Evolutionary conservation across 1,284 basidiomycete genomes (phyloP), one percentile per base, ranked within the genome.

Genomic region (Apiotrichum brassicae): DNA sequence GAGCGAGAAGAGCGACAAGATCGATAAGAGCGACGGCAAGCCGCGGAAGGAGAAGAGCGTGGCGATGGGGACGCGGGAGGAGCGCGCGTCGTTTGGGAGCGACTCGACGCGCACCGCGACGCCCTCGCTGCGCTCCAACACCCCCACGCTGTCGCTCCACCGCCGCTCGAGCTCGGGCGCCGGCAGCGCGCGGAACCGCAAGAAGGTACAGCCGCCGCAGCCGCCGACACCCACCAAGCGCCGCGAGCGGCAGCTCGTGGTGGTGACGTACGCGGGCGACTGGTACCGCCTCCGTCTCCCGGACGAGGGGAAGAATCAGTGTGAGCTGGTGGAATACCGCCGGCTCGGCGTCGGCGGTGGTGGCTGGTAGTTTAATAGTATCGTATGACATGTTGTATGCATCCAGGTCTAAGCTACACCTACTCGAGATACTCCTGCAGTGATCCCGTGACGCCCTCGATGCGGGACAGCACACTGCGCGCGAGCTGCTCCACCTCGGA

Each of bases 261-360:
- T 86, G 4, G 73, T 94, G 54, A 94, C 89, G 0, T 91, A 84
- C 65, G 82, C 84, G 2, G 90, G 90, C 12, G 87, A 90, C n/a
- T 94, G 90, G 90, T 94, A 93, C 73, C 81, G 90, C 6, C 76
- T 94, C 9, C 80, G 83, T 13, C 73, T 93, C 25, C 87, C 88
- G 18, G 54, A 37, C 35, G 51, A 53, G 5, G 49, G 48, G 3
- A 56, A 48, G 39, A 50, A 51, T 6, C 62, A 62, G 49, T 68
- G 66, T 37, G 62, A 70, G 48, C 51, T 72, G 23, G 67, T 70
- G 3, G 70, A 72, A 52, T 70, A 72, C 49, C 54, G 70, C 35
- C 54, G 68, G 14, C 48, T 72, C 19, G 62, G 60, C 6, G 64
- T 71, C 2, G 70, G 68, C 9, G 68, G 68, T 18, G 58, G 62